Conservation (phyloP, 2,329 filamentous ascomycete species). For the Penicillium paneum region DNA sequence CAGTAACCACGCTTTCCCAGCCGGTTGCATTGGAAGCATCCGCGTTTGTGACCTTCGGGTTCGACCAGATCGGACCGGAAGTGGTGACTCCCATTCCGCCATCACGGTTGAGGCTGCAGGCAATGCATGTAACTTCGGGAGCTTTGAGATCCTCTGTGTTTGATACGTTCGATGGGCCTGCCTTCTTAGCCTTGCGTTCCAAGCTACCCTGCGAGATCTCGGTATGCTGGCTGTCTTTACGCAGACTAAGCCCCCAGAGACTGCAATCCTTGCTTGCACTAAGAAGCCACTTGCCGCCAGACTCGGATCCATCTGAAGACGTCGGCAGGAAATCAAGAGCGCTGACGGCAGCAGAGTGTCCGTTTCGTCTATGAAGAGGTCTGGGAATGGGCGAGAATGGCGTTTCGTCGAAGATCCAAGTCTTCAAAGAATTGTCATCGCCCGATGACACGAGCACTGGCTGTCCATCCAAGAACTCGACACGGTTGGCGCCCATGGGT, state of each 20-base stretch:
- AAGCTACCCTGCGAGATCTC: conserved; percentile 90
- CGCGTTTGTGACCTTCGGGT: conserved; percentile 62
- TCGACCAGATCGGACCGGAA: conserved; percentile 80
- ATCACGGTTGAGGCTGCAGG: conserved; percentile 87
- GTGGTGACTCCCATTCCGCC: conserved; percentile 85
- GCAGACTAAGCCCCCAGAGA: conserved; percentile 93
- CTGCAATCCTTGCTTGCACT: conserved; percentile 87
- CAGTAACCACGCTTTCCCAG: conserved; percentile 96
- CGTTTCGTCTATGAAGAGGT: conserved; percentile 78
- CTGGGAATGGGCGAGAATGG: conserved; percentile 85
- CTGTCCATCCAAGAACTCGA: conserved; percentile 87
- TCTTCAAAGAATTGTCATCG: conserved; percentile 87
- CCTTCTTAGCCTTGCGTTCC: conserved; percentile 82
- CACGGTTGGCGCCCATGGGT: conserved; percentile 72
- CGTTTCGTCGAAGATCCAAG: conserved; percentile 93
- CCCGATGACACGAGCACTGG: conserved; percentile 87
- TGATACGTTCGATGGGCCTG: conserved; percentile 20
- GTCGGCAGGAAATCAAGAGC: conserved; percentile 81
- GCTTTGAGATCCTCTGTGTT: conserved; percentile 63
- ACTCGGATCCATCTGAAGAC: conserved; percentile 83
- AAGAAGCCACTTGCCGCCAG: conserved; percentile 87
- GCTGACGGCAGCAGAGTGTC: conserved; percentile 82
- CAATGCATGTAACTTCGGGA: conserved; percentile 86
- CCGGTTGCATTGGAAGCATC: conserved; percentile 78
- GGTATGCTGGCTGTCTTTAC: conserved; percentile 87